Percentiles rank a stretch among this genome's conserved stretches.
phyloP scores from a whole-genome alignment of 305 asterid species.

The Salvia sclarea region DNA sequence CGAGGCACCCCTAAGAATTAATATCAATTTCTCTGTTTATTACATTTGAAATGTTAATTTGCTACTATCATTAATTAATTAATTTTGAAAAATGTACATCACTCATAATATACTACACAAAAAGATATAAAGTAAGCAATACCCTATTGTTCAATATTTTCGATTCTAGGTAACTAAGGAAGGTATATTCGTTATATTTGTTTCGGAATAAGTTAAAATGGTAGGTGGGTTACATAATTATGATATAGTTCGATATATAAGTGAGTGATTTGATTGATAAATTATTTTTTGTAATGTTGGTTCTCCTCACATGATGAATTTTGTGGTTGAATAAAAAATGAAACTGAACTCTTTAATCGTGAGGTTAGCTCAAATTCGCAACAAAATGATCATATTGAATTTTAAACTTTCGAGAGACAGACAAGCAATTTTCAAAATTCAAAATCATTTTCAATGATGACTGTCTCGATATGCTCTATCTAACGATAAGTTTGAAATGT shows the following conservation, averaged over 20 bases:
- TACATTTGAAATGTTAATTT: not conserved
- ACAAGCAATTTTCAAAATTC: conserved; percentile 10
- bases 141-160: too few species aligned
- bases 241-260: not conserved
- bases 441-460: conserved; percentile 17
- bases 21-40: not conserved
- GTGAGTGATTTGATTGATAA: conserved; percentile 12
- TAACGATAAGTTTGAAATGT: not conserved
- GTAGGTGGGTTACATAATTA: not conserved
- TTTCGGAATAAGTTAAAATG: too few species aligned
- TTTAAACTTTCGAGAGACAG: not conserved
- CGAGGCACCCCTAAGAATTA: too few species aligned
- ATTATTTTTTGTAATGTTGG: not conserved
- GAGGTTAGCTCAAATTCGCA: conserved; percentile 2
- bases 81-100: too few species aligned
- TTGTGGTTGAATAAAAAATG: not conserved
- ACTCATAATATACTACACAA: too few species aligned
- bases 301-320: not conserved
- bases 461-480: not conserved
- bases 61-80: not conserved
- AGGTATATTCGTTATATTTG: too few species aligned
- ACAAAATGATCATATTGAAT: not conserved
- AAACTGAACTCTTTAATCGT: not conserved
- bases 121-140: too few species aligned
- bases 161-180: too few species aligned